A percentile compares a stretch with the other conserved stretches of the same genome.
Conservation (phyloP, 148 eudicot genomes). For the Pharnaceum exiguum region DNA sequence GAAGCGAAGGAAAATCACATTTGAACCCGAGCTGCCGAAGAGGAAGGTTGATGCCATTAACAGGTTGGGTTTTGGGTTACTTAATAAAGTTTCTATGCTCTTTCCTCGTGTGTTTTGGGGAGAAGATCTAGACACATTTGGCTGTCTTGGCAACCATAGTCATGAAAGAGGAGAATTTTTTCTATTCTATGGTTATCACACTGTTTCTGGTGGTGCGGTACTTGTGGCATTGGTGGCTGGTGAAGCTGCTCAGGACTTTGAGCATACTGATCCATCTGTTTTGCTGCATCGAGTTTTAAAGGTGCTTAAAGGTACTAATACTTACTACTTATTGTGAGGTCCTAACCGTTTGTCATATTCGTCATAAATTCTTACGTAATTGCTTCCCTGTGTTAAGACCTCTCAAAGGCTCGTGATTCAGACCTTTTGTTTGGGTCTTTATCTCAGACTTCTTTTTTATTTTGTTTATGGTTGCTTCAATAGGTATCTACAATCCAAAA, state of each 20-base stretch:
- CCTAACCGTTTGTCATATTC: not conserved
- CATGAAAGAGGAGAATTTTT: slow-evolving; percentile 75
- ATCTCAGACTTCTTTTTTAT: not conserved
- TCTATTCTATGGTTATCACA: slow-evolving; percentile 85
- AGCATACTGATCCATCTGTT: slow-evolving; percentile 51
- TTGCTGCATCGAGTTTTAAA: slow-evolving; percentile 63
- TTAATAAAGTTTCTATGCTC: slow-evolving; percentile 93
- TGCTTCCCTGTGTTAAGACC: not conserved
- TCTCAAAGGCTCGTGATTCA: slow-evolving; percentile 4
- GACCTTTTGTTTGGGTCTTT: no score
- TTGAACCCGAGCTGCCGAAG: slow-evolving; percentile 76
- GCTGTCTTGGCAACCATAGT: slow-evolving; percentile 55
- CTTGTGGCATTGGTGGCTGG: slow-evolving; percentile 85
- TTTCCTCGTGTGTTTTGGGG: slow-evolving; percentile 88
- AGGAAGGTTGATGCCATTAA: slow-evolving; percentile 75
- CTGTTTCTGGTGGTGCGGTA: slow-evolving; percentile 85
- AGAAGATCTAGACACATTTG: slow-evolving; percentile 90
- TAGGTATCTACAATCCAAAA: slow-evolving; percentile 80
- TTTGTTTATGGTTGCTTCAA: slow-evolving; percentile 6
- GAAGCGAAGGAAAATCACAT: slow-evolving; percentile 51
- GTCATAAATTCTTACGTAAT: not conserved
- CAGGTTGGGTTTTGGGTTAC: slow-evolving; percentile 88
- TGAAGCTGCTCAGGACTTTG: slow-evolving; percentile 75
- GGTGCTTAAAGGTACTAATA: slow-evolving; percentile 71
- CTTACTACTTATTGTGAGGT: not conserved